A percentile compares a stretch with the other conserved stretches of the same genome.
These are phyloP conservation scores for Linum lewisii DNA, from an alignment of 345 rosid genomes.

Conservation along the genomic window DNA sequence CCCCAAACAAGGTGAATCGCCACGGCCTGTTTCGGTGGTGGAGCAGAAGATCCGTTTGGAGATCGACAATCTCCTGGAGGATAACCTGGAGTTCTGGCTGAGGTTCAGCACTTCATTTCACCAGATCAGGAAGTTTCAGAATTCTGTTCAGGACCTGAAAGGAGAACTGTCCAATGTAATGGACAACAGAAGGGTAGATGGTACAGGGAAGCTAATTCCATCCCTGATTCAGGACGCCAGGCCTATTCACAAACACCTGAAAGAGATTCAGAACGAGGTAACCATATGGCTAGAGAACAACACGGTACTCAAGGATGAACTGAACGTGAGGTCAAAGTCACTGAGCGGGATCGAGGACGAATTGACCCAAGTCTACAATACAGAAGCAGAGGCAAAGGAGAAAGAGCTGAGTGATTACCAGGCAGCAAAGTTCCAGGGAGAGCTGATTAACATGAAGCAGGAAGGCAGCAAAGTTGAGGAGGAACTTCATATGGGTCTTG, in stretches of 20 bases:
- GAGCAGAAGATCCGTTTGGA: slow-evolving; percentile 56
- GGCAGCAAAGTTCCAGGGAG: slow-evolving; percentile 31
- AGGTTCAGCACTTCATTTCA: slow-evolving; percentile 74
- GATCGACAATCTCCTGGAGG: slow-evolving; percentile 69
- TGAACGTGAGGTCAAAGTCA: slow-evolving; percentile 42
- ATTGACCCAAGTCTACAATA: slow-evolving; percentile 39
- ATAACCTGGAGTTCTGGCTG: slow-evolving; percentile 90
- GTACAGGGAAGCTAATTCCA: slow-evolving; percentile 19
- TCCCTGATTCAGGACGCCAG: slow-evolving; percentile 37
- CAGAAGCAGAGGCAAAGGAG: slow-evolving; percentile 25
- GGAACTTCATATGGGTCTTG: neutral
- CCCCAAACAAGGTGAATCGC: neutral
- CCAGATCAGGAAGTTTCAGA: slow-evolving; percentile 62
- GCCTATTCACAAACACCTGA: slow-evolving; percentile 59
- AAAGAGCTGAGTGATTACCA: slow-evolving; percentile 42
- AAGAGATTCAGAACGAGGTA: slow-evolving; percentile 65
- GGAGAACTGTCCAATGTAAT: slow-evolving; percentile 39
- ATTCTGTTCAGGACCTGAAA: slow-evolving; percentile 47
- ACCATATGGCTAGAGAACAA: slow-evolving; percentile 75
- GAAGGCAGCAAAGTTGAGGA: neutral
- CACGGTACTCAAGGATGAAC: slow-evolving; percentile 54
- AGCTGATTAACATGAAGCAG: slow-evolving; percentile 6
- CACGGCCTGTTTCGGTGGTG: slow-evolving; percentile 22
- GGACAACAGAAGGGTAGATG: slow-evolving; percentile 25
- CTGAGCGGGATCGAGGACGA: slow-evolving; percentile 59